Evolutionary conservation across 2,329 filamentous ascomycete genomes (phyloP).

Genomic region (Beauveria medogensis): DNA sequence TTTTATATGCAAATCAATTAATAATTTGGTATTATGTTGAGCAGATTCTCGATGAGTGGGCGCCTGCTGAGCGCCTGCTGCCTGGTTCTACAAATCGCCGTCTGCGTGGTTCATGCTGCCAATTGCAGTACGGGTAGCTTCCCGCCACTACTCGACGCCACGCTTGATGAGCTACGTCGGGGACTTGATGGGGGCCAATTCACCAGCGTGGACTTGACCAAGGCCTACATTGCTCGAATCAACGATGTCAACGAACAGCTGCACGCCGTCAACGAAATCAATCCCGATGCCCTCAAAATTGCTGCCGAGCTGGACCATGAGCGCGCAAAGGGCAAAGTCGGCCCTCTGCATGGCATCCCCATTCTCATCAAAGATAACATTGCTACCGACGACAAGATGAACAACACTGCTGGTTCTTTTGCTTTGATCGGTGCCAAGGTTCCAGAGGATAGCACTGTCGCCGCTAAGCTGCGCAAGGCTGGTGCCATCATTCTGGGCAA

Average conservation of each 20-base stretch:
- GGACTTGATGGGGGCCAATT: conserved; percentile 20
- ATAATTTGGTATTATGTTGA: background rate
- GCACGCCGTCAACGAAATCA: conserved; percentile 25
- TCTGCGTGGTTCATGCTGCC: background rate
- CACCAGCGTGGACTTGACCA: conserved; percentile 23
- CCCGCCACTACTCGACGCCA: conserved; percentile 10
- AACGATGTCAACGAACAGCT: conserved; percentile 21
- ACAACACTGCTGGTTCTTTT: conserved; percentile 53
- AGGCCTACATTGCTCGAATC: conserved; percentile 26
- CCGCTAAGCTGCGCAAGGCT: conserved; percentile 47
- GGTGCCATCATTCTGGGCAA: conserved; percentile 59
- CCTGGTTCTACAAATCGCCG: background rate
- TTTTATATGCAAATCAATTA: too few relatives aligned
- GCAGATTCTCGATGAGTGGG: background rate
- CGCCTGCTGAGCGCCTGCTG: background rate
- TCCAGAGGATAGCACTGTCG: conserved; percentile 48
- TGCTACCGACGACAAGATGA: conserved; percentile 50
- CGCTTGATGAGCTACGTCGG: conserved; percentile 18
- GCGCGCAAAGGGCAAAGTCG: conserved; percentile 11
- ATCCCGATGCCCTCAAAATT: conserved; percentile 25
- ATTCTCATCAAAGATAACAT: conserved; percentile 59
- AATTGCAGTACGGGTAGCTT: background rate
- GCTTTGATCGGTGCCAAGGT: conserved; percentile 47
- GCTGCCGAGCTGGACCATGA: conserved; percentile 22
- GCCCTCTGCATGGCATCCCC: conserved; percentile 52